A percentile compares a stretch with the other conserved stretches of the same genome.
phyloP scores from a whole-genome alignment of 2,329 filamentous ascomycete species.

The Penicillium palitans region DNA sequence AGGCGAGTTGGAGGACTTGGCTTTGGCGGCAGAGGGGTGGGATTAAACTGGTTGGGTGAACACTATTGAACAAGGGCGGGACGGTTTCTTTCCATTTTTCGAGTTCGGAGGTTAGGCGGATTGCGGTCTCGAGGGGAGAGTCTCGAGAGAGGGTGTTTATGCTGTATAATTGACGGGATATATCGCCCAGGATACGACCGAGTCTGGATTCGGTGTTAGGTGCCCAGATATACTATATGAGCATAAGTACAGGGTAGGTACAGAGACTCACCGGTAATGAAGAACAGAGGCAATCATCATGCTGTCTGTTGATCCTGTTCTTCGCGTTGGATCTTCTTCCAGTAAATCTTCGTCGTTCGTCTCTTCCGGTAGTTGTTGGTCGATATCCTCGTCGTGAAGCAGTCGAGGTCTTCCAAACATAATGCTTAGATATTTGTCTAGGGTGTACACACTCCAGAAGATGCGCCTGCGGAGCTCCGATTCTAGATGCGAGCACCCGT shows the following conservation, averaged over 20 bases:
- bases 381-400: slow-evolving; percentile 64
- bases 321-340: slow-evolving; percentile 38
- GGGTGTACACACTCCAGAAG: slow-evolving; percentile 64
- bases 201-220: slow-evolving; percentile 35
- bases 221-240: neutral
- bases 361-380: slow-evolving; percentile 58
- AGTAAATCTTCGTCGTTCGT: slow-evolving; percentile 61
- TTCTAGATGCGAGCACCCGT: slow-evolving; percentile 36
- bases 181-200: slow-evolving; percentile 52
- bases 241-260: neutral
- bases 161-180: slow-evolving; percentile 49
- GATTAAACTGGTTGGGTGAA: slow-evolving; percentile 39
- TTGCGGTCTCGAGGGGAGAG: slow-evolving; percentile 35
- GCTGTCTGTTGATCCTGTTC: slow-evolving; percentile 37
- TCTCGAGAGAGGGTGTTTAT: slow-evolving; percentile 34
- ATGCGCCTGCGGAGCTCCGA: slow-evolving; percentile 57
- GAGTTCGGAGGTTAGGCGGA: slow-evolving; percentile 37
- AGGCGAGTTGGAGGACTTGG: slow-evolving; percentile 42
- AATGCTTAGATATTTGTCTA: slow-evolving; percentile 65
- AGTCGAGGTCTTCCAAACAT: slow-evolving; percentile 62
- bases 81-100: slow-evolving; percentile 41
- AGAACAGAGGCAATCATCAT: slow-evolving; percentile 45
- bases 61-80: slow-evolving; percentile 40
- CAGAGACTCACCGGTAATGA: slow-evolving; percentile 35
- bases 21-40: slow-evolving; percentile 41